Base-by-base conservation (phyloP, 192 early-diverging fungal species). In the Coemansia sp. region DNA sequence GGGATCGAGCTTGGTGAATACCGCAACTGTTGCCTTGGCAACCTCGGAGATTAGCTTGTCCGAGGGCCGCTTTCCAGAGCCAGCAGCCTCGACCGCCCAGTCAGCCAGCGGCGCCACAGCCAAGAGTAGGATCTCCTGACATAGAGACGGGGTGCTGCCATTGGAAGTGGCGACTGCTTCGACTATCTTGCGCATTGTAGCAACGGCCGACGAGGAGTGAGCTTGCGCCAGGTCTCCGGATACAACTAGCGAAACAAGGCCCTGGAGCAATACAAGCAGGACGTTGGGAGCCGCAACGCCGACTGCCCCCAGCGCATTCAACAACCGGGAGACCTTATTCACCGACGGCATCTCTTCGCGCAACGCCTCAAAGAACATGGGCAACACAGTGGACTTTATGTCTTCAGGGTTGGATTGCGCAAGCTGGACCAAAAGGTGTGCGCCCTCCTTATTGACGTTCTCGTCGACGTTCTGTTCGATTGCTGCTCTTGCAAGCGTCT, bases 371-470 rank as follows among this genome's bases (percentile, higher is more conserved):
- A 82, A 63, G 61, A 82, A 74, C 81, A 75, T 46, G 19, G 81
- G 81, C 43, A 82, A 43, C 8, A 70, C 75, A 0, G 63, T 61
- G 14, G 52, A 38, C 36, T 70, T 58, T 34, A 78, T 45, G 42
- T 69, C 65, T 25, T 71, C 73, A 2, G 75, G 71, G 9, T 35
- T 74, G 22, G 75, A 71, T 62, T 75, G 71, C 8, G 81, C 62
- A 13, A 82, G 65, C 62, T 82, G 75, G 20, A 82, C 66, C 53
- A 82, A 42, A 3, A 78, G 73, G 42, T 76, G 75, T 0, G 75
- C 68, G n/a, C 63, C 81, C 35, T 82, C 75, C 54, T 82, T 76
- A 65, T 82, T 76, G 59, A 82, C 75, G 32, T 78, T 82, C 36
- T 77, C 75, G 55, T 82, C 81, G 20, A 71, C 75, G 35, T 74